Base-by-base conservation (phyloP, 495 filamentous ascomycete genomes). In the Sporormia fimetaria region DNA sequence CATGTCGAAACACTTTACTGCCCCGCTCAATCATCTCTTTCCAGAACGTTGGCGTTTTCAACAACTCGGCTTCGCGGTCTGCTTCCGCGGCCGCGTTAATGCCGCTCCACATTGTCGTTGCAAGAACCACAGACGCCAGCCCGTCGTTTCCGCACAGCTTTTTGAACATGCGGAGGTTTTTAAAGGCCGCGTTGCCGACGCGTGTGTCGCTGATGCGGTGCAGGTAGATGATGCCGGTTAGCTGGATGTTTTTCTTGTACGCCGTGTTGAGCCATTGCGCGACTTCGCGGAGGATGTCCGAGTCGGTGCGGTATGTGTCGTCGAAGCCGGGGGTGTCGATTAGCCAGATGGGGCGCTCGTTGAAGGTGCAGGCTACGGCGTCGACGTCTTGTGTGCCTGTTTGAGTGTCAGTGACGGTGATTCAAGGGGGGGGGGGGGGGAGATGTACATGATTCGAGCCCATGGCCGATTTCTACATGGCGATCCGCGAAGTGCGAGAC, bases 1-100 rank as follows among this genome's bases (percentile, higher is more conserved):
- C 21, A 4, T 48, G 44, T 1, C 44, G 37, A 21, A 37, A 37
- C 1, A 48, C 33, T n/a, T 37, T 36, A 25, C 37, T 41, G 5
- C 44, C 44, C 16, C 33, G 30, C 5, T 35, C 23, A 16, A 48
- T 48, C 44, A 41, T 35, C 1, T 4, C 25, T 38, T 61, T 49
- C 62, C 62, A 67, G 25, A 55, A 64, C 3, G 14, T 21, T 1
- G 17, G 3, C 4, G 55, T 42, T 1, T 54, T 29, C 17, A 44
- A 40, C 2, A 48, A 20, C 16, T 48, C 22, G 5, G 12, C 18
- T 25, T 48, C 44, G 15, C 44, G 37, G 3, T 36, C 20, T 16
- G 29, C 44, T 29, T 29, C 11, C n/a, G 30, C 15, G n/a, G 15
- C 26, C 7, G 37, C 33, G 3, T 54, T 42, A 0, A 27, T 37